These are phyloP conservation scores for Naganishia friedmannii DNA, from an alignment of 768 basidiomycete genomes.

Conservation along the genomic window DNA sequence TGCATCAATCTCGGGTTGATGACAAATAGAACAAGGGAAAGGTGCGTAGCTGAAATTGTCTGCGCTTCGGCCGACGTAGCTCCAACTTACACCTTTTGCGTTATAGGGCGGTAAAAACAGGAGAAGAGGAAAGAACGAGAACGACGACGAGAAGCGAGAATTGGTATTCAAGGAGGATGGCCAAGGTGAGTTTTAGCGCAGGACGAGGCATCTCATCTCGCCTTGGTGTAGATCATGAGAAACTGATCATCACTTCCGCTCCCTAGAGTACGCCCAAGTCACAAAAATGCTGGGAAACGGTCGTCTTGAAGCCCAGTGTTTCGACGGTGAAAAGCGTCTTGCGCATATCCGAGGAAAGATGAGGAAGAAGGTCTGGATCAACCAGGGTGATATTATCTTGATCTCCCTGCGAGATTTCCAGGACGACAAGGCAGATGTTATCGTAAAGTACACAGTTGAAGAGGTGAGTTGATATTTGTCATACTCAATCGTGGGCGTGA, in stretches of 20 bases:
- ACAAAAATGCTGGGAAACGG: slow-evolving; percentile 99
- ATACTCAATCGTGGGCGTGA: too few relatives aligned
- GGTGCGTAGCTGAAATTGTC: slow-evolving; percentile 11
- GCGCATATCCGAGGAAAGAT: slow-evolving; percentile 99
- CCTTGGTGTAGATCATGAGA: too few relatives aligned
- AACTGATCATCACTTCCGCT: neutral
- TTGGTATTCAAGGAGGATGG: slow-evolving; percentile 98
- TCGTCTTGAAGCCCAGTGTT: slow-evolving; percentile 90
- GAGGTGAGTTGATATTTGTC: slow-evolving; percentile 61
- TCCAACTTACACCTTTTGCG: neutral
- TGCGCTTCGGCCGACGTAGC: neutral
- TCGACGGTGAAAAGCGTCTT: slow-evolving; percentile 95
- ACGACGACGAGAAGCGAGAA: slow-evolving; percentile 97
- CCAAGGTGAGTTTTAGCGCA: slow-evolving; percentile 64
- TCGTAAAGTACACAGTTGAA: slow-evolving; percentile 97
- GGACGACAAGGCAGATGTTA: slow-evolving; percentile 98
- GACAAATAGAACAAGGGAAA: slow-evolving; percentile 34
- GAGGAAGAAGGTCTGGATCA: slow-evolving; percentile 99
- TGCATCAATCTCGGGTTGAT: neutral
- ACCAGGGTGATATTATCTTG: slow-evolving; percentile 93
- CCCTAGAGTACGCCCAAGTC: slow-evolving; percentile 88
- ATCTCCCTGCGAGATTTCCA: slow-evolving; percentile 97
- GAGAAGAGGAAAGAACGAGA: slow-evolving; percentile 99
- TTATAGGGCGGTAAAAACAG: slow-evolving; percentile 95
- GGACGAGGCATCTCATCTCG: too few relatives aligned